Evolutionary conservation across 1,284 basidiomycete genomes (phyloP).

Genomic region (Calocybe gambosa): DNA sequence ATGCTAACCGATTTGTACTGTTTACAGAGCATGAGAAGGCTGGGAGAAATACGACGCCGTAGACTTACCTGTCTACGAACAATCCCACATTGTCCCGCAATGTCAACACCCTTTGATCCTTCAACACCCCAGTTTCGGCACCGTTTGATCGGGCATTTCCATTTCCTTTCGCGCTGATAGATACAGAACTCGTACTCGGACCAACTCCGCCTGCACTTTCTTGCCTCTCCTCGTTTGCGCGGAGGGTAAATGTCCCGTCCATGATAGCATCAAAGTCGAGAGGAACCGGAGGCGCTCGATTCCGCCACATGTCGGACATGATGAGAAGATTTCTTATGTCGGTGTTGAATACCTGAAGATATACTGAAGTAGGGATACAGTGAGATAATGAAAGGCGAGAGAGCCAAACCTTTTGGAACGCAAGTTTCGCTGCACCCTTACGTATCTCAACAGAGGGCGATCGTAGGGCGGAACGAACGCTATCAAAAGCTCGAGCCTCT

Average conservation of each 20-base stretch:
- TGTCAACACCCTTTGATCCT: slow-evolving; percentile 74
- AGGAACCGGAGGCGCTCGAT: slow-evolving; percentile 78
- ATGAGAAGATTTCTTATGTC: slow-evolving; percentile 87
- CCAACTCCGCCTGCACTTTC: slow-evolving; percentile 9
- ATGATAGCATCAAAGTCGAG: slow-evolving; percentile 75
- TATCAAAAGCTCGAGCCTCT: slow-evolving; percentile 85
- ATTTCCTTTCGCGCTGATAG: slow-evolving; percentile 4
- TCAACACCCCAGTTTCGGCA: slow-evolving; percentile 42
- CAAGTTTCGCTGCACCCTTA: slow-evolving; percentile 58
- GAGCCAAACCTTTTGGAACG: slow-evolving; percentile 76
- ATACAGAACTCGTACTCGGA: slow-evolving; percentile 4
- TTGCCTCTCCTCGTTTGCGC: slow-evolving; percentile 11
- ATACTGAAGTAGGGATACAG: no score
- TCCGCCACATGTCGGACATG: slow-evolving; percentile 98
- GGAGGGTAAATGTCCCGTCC: slow-evolving; percentile 50
- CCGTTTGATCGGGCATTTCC: slow-evolving; percentile 8
- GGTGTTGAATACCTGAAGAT: slow-evolving; percentile 70
- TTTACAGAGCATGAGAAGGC: slow-evolving; percentile 6
- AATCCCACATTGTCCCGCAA: slow-evolving; percentile 77
- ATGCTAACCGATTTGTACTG: slow-evolving; percentile 75
- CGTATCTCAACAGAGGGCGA: slow-evolving; percentile 29
- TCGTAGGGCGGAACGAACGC: slow-evolving; percentile 64
- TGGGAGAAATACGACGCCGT: background rate
- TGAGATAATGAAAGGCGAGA: no score
- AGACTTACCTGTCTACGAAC: slow-evolving; percentile 70